A percentile compares a stretch with the other conserved stretches of the same genome.
Evolutionary conservation across 225 moss, liverwort and hornwort genomes (phyloP).

Genomic region (Bryum argenteum): DNA sequence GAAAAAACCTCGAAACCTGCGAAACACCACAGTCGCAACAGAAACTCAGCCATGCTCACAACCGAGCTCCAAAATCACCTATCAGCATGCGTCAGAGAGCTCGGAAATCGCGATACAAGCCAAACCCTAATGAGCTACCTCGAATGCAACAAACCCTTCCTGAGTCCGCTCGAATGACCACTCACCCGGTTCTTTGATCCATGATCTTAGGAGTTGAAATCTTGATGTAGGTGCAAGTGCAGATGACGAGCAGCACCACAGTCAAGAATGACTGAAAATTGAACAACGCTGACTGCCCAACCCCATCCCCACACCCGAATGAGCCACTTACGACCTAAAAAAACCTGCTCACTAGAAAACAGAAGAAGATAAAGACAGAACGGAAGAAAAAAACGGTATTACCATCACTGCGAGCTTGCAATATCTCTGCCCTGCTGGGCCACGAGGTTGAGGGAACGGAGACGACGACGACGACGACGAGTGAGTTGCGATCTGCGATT

Average conservation of each 20-base stretch:
- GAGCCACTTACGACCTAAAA: neutral
- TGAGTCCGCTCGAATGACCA: conserved; percentile 26
- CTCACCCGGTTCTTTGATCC: conserved; percentile 85
- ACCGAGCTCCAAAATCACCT: conserved; percentile 3
- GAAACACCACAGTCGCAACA: neutral
- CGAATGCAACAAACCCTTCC: neutral
- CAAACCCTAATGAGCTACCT: conserved; percentile 6
- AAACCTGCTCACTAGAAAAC: conserved; percentile 2
- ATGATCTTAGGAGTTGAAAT: conserved; percentile 79
- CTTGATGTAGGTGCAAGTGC: conserved; percentile 98
- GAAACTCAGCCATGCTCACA: conserved; percentile 8
- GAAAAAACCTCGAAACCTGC: conserved; percentile 93
- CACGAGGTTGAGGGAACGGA: neutral
- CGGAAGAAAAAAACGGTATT: neutral
- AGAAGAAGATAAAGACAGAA: neutral
- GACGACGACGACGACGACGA: neutral
- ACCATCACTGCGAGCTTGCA: conserved; percentile 39
- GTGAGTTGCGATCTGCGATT: neutral
- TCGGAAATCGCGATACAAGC: neutral
- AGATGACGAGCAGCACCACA: conserved; percentile 96
- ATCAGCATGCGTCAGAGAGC: neutral
- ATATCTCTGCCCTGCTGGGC: conserved; percentile 21
- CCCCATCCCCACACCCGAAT: conserved; percentile 22
- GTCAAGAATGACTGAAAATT: conserved; percentile 95
- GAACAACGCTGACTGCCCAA: conserved; percentile 89